Percentiles rank a stretch among this genome's conserved stretches.
Conservation (phyloP, 2,329 filamentous ascomycete species). For the Lachnum nothofagi region DNA sequence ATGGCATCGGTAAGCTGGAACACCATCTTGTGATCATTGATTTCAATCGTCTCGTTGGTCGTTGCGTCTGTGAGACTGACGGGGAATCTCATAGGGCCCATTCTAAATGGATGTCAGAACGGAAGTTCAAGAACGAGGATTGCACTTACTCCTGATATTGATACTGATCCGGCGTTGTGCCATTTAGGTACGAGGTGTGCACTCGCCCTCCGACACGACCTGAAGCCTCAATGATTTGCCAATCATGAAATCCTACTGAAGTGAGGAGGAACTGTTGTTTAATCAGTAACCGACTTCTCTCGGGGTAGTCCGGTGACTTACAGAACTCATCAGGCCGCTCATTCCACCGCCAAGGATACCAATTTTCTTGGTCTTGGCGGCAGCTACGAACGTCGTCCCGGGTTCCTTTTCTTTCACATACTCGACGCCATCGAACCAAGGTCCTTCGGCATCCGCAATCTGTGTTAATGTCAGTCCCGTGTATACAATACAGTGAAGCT, state of each 20-base stretch:
- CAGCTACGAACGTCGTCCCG: constrained; percentile 45
- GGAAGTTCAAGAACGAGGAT: not conserved
- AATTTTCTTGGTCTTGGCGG: constrained; percentile 53
- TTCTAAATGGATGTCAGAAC: not conserved
- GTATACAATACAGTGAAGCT: too few species aligned
- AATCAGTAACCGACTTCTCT: not conserved
- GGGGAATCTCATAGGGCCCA: constrained; percentile 56
- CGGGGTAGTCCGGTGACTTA: constrained; percentile 7
- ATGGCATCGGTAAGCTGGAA: constrained; percentile 58
- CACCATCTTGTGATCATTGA: constrained; percentile 59
- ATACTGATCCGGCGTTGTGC: constrained; percentile 52
- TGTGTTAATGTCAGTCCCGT: too few species aligned
- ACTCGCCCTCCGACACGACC: constrained; percentile 59
- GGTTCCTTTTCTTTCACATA: constrained; percentile 52
- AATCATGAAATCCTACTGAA: constrained; percentile 45
- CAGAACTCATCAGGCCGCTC: constrained; percentile 53
- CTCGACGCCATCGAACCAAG: constrained; percentile 63
- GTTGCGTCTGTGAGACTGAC: constrained; percentile 35
- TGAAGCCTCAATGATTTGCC: constrained; percentile 57
- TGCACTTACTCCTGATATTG: constrained; percentile 53
- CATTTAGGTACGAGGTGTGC: constrained; percentile 57
- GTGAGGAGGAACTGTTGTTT: constrained; percentile 37
- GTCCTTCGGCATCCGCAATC: constrained; percentile 37
- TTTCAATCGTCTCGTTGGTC: constrained; percentile 37
- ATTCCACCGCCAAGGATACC: constrained; percentile 64